phyloP scores from a whole-genome alignment of 257 asterid species.

The Verbena officinalis region DNA sequence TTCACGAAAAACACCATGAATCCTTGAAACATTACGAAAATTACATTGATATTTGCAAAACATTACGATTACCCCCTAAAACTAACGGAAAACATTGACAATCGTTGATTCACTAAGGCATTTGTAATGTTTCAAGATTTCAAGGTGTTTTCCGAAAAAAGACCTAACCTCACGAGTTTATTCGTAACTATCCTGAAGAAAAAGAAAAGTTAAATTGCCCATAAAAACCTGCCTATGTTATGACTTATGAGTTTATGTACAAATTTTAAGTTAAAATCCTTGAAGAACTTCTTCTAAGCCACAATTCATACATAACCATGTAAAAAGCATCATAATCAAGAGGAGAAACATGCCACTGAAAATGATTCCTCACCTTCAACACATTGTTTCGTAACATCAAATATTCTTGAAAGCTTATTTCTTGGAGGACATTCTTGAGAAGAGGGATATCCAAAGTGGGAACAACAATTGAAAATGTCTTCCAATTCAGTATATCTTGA shows the following conservation, averaged over 20 bases:
- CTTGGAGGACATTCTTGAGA: conserved; percentile 64
- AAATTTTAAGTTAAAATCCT: conserved; percentile 32
- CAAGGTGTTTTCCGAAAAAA: too few relatives aligned
- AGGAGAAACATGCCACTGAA: conserved; percentile 79
- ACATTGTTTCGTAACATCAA: conserved; percentile 49
- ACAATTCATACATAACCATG: conserved; percentile 82
- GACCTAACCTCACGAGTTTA: too few relatives aligned
- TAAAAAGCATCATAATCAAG: conserved; percentile 80
- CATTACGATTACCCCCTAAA: too few relatives aligned
- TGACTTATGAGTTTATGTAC: neutral
- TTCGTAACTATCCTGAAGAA: too few relatives aligned
- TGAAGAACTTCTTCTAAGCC: conserved; percentile 68
- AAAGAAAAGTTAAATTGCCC: too few relatives aligned
- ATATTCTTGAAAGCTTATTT: conserved; percentile 46
- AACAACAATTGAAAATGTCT: conserved; percentile 65
- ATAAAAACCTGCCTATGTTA: neutral
- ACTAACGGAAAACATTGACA: too few relatives aligned
- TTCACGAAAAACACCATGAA: too few relatives aligned
- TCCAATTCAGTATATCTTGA: conserved; percentile 73
- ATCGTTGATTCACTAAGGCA: too few relatives aligned
- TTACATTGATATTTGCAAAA: too few relatives aligned
- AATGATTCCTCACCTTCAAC: conserved; percentile 66
- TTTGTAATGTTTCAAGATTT: too few relatives aligned
- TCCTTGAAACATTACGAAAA: too few relatives aligned
- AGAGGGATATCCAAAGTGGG: conserved; percentile 80